Percentiles rank a stretch among this genome's conserved stretches.
Evolutionary conservation across 176 grass and related monocot genomes (phyloP).

Genomic region (Carex parvula): DNA sequence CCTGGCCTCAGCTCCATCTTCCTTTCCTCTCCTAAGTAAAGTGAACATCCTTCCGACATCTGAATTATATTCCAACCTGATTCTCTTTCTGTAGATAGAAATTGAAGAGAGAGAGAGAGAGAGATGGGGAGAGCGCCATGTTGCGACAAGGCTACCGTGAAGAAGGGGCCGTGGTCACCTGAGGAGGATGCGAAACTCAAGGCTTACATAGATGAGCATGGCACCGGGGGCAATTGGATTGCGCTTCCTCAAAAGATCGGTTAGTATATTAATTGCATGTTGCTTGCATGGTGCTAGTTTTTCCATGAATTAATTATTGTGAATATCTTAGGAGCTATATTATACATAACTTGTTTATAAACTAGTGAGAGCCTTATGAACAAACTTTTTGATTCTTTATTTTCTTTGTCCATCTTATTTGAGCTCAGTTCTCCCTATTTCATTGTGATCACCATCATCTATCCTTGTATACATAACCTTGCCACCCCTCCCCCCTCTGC

Average conservation of each 20-base stretch:
- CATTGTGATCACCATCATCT: background rate
- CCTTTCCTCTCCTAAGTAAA: conserved; percentile 33
- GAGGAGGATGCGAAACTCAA: conserved; percentile 94
- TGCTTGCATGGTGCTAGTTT: conserved; percentile 21
- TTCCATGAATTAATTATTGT: background rate
- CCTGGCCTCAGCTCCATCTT: conserved; percentile 37
- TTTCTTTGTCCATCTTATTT: background rate
- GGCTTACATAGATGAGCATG: conserved; percentile 83
- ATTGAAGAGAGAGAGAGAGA: background rate
- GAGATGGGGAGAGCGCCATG: conserved; percentile 83
- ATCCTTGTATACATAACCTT: background rate
- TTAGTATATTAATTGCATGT: conserved; percentile 21
- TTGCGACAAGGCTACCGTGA: conserved; percentile 97
- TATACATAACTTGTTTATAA: background rate
- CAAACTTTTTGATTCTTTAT: background rate
- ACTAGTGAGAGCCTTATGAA: background rate
- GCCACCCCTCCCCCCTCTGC: too few species aligned
- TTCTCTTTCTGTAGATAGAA: background rate
- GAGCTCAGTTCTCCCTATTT: background rate
- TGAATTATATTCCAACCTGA: background rate
- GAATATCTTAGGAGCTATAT: background rate
- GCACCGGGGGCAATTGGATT: conserved; percentile 93
- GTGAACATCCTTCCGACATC: background rate
- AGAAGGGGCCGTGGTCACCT: conserved; percentile 94
- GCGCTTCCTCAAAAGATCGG: conserved; percentile 97